Conservation (phyloP, 2,329 filamentous ascomycete genomes). For the Macroventuria anomochaeta region DNA sequence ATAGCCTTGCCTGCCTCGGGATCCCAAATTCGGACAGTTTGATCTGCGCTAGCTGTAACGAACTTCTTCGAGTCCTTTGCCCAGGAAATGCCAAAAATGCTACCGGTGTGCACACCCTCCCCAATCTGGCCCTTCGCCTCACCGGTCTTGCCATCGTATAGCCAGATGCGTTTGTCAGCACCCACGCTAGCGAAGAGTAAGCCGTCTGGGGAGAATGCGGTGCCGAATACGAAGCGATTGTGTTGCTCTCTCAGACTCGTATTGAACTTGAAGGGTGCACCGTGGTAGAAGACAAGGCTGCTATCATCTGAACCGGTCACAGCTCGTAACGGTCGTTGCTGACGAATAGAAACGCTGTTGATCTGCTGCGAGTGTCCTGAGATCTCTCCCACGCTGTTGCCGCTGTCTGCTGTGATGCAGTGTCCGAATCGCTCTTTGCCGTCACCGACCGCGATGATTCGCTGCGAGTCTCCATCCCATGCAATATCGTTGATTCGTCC, state of each 20-base stretch:
- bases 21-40: conserved; percentile 95
- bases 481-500: conserved; percentile 95
- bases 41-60: conserved; percentile 90
- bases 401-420: conserved; percentile 88
- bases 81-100: conserved; percentile 93
- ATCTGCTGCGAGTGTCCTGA: conserved; percentile 88
- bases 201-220: conserved; percentile 90
- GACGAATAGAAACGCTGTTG: conserved; percentile 88
- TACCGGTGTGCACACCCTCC: conserved; percentile 86
- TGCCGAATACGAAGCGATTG: conserved; percentile 85
- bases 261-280: conserved; percentile 95
- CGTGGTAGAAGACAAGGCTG: conserved; percentile 89
- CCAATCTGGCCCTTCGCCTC: conserved; percentile 79
- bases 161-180: conserved; percentile 88
- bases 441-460: conserved; percentile 94
- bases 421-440: conserved; percentile 92
- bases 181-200: conserved; percentile 83
- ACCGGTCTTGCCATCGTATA: conserved; percentile 96
- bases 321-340: conserved; percentile 87
- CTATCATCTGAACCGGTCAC: conserved; percentile 91
- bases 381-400: conserved; percentile 94
- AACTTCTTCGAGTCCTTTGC: conserved; percentile 83
- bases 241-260: conserved; percentile 80
- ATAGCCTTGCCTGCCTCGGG: conserved; percentile 76
- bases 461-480: conserved; percentile 96